Base-by-base conservation (phyloP, 2,329 filamentous ascomycete genomes). In the Phyllachora maydis region DNA sequence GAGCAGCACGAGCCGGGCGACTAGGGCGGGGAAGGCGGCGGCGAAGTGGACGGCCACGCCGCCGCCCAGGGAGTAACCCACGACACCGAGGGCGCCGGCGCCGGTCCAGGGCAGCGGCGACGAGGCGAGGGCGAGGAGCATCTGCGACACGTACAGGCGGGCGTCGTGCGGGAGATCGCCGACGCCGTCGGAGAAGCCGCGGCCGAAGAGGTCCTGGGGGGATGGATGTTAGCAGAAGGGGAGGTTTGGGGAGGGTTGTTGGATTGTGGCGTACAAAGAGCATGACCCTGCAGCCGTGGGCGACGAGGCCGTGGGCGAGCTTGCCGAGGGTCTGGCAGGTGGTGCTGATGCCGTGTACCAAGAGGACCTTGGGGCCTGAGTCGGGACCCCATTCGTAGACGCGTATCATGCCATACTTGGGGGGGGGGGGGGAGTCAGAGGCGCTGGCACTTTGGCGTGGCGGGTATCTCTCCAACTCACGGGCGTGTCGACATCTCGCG, bases 331-430 rank as follows among this genome's bases (percentile, higher is more conserved):
- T 70, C 35, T 83, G 63, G 42, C 74, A 81, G 0, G 79, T 74
- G 0, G 78, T 90, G 30, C 71, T 79, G 40, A 90, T 85, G 21
- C 81, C 81, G 41, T 90, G 81, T 6, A 91, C 56, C 16, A 90
- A 56, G 10, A 90, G 46, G 4, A 88, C 69, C 37, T 76, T 83
- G 21, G 63, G 58, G 6, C 81, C 81, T 25, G 64, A 46, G 23
- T 68, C 59, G 1, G 78, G 74, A 2, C 81, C 81, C 49, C 74
- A 90, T 50, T 90, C 81, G 41, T 88, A 88, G 12, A 78, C 72
- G 18, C 76, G 57, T 26, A 82, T 69, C 16, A 56, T 67, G 23
- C 81, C 79, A 41, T 79, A 83, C 38, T 64, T 22, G 19, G 6
- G 10, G 12, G 2, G 5, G 5, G 8, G 18, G n/a, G n/a, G n/a